phyloP scores from a whole-genome alignment of 768 basidiomycete species.

The Boletales sp. region DNA sequence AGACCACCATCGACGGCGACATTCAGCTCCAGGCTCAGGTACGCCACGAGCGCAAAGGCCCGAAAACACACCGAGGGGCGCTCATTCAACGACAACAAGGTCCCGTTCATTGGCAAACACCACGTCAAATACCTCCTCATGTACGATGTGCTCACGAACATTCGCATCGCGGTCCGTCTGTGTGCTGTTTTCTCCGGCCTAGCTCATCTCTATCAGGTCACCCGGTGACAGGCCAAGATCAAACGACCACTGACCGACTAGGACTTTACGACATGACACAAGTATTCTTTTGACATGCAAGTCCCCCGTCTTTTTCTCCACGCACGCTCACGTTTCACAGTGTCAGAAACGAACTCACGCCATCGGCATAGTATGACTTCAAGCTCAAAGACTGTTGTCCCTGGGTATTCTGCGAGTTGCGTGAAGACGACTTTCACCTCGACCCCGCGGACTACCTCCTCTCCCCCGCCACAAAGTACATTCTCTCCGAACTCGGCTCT shows the following conservation, averaged over 20 bases:
- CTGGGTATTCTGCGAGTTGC: too few relatives aligned
- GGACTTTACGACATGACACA: slow-evolving; percentile 87
- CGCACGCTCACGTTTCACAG: too few relatives aligned
- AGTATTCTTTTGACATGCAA: slow-evolving; percentile 96
- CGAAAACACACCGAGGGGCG: slow-evolving; percentile 61
- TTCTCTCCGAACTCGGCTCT: too few relatives aligned
- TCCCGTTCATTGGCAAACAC: slow-evolving; percentile 90
- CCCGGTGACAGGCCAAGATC: slow-evolving; percentile 94
- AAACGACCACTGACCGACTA: slow-evolving; percentile 78
- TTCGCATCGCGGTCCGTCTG: too few relatives aligned
- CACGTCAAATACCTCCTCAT: slow-evolving; percentile 99
- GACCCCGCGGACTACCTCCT: too few relatives aligned
- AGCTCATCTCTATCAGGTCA: slow-evolving; percentile 54
- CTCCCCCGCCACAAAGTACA: too few relatives aligned
- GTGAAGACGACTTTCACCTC: too few relatives aligned
- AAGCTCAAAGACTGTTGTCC: too few relatives aligned
- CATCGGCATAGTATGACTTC: too few relatives aligned
- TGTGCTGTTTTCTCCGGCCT: slow-evolving; percentile 25
- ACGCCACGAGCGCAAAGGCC: slow-evolving; percentile 74
- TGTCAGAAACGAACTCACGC: too few relatives aligned
- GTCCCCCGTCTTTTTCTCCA: slow-evolving; percentile 18
- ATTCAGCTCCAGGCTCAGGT: slow-evolving; percentile 88
- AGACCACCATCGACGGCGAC: slow-evolving; percentile 44
- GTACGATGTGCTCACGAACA: slow-evolving; percentile 99
- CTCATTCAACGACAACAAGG: slow-evolving; percentile 53